These are phyloP conservation scores for Chrysosphaeria jannelii DNA, from an alignment of 2,329 filamentous ascomycete genomes.

Conservation along the genomic window DNA sequence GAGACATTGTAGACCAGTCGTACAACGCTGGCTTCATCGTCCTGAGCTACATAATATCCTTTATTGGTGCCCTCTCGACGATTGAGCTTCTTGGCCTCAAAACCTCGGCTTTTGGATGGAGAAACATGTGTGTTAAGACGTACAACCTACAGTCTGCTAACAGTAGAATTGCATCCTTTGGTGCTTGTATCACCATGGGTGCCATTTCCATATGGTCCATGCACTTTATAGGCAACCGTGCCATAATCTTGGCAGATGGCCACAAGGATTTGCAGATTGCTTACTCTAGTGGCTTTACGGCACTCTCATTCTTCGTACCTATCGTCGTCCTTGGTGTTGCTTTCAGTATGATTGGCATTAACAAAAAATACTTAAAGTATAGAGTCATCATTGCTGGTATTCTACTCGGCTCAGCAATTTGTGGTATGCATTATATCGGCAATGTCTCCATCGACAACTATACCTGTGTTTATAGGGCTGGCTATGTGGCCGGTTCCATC, in stretches of 20 bases:
- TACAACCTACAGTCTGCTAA: not conserved
- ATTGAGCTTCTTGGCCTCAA: slow-evolving; percentile 43
- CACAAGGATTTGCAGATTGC: slow-evolving; percentile 33
- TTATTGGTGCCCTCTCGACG: slow-evolving; percentile 49
- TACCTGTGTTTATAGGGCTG: slow-evolving; percentile 24
- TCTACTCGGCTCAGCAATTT: slow-evolving; percentile 44
- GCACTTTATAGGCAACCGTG: slow-evolving; percentile 62
- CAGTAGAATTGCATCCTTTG: slow-evolving; percentile 16
- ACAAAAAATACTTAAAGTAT: too few species aligned
- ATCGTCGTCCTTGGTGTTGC: slow-evolving; percentile 43
- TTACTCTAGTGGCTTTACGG: slow-evolving; percentile 43
- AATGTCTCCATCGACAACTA: slow-evolving; percentile 63
- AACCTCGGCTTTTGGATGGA: too few species aligned
- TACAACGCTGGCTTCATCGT: slow-evolving; percentile 32
- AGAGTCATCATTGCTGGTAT: slow-evolving; percentile 31
- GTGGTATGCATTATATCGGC: slow-evolving; percentile 71
- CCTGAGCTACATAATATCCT: slow-evolving; percentile 46
- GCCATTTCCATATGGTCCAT: slow-evolving; percentile 48
- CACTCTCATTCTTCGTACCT: slow-evolving; percentile 51
- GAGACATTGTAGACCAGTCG: slow-evolving; percentile 11
- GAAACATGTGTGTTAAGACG: too few species aligned
- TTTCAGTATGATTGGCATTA: slow-evolving; percentile 38
- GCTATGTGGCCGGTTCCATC: slow-evolving; percentile 34
- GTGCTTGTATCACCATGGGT: slow-evolving; percentile 39
- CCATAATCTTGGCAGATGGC: slow-evolving; percentile 38